Percentiles rank a stretch among this genome's conserved stretches.
These are phyloP conservation scores for Vigna nakashimae DNA, from an alignment of 306 rosid species.

Conservation along the genomic window DNA sequence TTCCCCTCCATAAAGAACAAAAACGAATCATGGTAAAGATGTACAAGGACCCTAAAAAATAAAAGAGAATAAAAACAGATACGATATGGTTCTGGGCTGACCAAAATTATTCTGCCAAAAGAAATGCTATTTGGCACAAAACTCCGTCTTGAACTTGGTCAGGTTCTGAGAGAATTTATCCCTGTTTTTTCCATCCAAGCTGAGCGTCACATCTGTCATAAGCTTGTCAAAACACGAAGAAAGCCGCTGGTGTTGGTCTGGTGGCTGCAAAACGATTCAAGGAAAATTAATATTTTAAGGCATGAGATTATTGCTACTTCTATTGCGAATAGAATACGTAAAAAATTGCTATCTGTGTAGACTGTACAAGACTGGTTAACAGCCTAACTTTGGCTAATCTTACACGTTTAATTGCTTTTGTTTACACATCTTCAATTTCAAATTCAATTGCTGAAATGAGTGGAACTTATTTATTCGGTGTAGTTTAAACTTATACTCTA, in stretches of 20 bases:
- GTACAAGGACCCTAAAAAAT: neutral
- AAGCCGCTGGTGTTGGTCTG: conserved; percentile 47
- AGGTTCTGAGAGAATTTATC: conserved; percentile 53
- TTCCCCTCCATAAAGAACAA: neutral
- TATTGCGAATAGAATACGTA: conserved; percentile 19
- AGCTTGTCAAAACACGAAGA: conserved; percentile 57
- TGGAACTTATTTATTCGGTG: too few relatives aligned
- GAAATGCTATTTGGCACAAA: conserved; percentile 45
- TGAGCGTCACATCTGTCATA: conserved; percentile 49
- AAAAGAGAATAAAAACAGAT: neutral
- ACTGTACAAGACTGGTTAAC: neutral
- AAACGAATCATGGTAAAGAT: conserved; percentile 21
- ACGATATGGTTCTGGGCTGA: neutral
- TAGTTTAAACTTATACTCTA: too few relatives aligned
- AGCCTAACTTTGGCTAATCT: neutral
- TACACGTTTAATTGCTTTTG: neutral
- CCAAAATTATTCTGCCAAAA: conserved; percentile 9
- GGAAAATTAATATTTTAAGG: conserved; percentile 7
- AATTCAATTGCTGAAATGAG: too few relatives aligned
- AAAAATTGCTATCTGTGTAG: neutral
- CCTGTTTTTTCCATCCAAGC: conserved; percentile 56
- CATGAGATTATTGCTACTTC: conserved; percentile 18
- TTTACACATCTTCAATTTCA: neutral
- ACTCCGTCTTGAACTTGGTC: conserved; percentile 51
- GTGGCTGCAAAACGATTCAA: conserved; percentile 48